Base-by-base conservation (phyloP, 2,329 filamentous ascomycete species). In the Ophiosphaerella herpotricha region DNA sequence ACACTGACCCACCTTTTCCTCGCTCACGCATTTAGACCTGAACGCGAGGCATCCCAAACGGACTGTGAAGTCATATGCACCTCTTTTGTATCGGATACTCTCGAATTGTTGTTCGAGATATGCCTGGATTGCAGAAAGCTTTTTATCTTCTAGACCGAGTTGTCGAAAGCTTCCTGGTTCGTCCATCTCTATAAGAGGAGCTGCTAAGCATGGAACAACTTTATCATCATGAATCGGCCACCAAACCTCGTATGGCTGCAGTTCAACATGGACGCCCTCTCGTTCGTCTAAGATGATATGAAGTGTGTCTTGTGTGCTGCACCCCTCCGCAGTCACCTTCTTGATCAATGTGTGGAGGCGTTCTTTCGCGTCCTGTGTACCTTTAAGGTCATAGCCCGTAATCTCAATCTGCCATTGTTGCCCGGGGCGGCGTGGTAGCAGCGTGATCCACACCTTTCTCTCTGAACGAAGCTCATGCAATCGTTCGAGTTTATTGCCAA, bases 391-490 rank as follows among this genome's bases (percentile, higher is more conserved):
- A 8, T 50, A 47, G 0, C 61, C 63, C 11, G 51, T 48, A 11
- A 73, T 66, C 38, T 67, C 54, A 13, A 73, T 35, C 36, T 55
- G 36, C 53, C 54, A 54, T 9, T 38, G 13, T 29, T 11, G 26
- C 14, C 50, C 50, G 9, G 23, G 16, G 4, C 43, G 13, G 24
- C 43, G 45, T 14, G 46, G 52, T 11, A 56, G 23, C 2, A 62
- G 55, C 9, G 48, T 52, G 26, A 74, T 68, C 47, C 48, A 73
- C 1, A 71, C 68, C 42, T 63, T 48, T 14, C 67, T 54, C 6
- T 57, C 47, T 34, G 55, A 63, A 5, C 70, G 54, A 21, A 73
- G 64, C 2, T 48, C 36, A 32, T 73, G 60, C 2, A 74, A 45
- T 4, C 37, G 52, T 50, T 68, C 64, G 2, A 71, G 57, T 32